Evolutionary conservation across 768 basidiomycete species (phyloP).

Genomic region (Rhizopogon vinicolor): DNA sequence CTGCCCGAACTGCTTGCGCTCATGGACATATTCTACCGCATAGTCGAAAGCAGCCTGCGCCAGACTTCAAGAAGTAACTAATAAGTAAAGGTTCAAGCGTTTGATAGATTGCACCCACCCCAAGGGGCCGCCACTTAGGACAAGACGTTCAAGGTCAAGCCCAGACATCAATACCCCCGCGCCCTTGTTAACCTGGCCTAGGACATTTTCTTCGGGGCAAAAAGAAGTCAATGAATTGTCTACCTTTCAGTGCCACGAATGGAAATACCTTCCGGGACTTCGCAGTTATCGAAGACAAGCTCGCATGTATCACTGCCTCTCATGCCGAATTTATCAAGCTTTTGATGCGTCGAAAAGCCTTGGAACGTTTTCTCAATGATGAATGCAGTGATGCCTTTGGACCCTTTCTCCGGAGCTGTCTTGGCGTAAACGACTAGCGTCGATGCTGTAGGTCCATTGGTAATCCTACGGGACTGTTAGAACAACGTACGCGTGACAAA

Average conservation of each 20-base stretch:
- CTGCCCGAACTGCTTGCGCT: conserved; percentile 86
- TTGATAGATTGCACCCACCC: conserved; percentile 44
- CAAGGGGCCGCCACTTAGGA: conserved; percentile 87
- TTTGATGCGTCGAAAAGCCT: conserved; percentile 87
- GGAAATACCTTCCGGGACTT: conserved; percentile 75
- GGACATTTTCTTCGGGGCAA: conserved; percentile 61
- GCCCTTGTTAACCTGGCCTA: conserved; percentile 76
- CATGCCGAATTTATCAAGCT: conserved; percentile 97
- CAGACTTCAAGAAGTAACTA: conserved; percentile 40
- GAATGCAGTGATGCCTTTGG: conserved; percentile 91
- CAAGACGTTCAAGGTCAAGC: conserved; percentile 86
- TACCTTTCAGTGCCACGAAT: not conserved
- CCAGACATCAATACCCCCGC: conserved; percentile 92
- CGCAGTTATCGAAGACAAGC: conserved; percentile 85
- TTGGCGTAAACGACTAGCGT: conserved; percentile 93
- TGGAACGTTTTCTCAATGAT: conserved; percentile 78
- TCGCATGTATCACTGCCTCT: conserved; percentile 94
- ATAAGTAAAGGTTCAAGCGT: conserved; percentile 3
- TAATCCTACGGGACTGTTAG: conserved; percentile 61
- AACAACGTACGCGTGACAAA: not conserved
- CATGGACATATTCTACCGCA: conserved; percentile 86
- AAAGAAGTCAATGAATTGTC: not conserved
- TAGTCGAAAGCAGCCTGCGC: conserved; percentile 94
- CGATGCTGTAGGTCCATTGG: conserved; percentile 88
- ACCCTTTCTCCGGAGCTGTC: conserved; percentile 68